Evolutionary conservation across 768 basidiomycete species (phyloP).

Genomic region (Mycena belliarum): DNA sequence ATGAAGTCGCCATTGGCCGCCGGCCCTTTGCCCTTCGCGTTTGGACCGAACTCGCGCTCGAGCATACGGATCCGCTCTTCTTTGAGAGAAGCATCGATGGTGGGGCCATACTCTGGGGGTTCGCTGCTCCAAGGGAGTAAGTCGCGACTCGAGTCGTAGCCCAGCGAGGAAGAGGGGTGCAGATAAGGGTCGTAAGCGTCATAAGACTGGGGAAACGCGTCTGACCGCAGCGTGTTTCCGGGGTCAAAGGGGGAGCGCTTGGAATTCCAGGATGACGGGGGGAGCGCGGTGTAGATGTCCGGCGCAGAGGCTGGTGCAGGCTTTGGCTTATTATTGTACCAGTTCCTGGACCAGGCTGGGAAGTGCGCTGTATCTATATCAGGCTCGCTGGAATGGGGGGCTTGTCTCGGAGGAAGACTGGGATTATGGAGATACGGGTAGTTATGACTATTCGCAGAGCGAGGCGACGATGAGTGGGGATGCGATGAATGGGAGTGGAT

Average conservation of each 20-base stretch:
- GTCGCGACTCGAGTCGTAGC: slow-evolving; percentile 43
- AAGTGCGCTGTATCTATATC: slow-evolving; percentile 65
- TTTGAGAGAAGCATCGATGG: slow-evolving; percentile 53
- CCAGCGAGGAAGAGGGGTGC: slow-evolving; percentile 35
- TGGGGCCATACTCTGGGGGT: slow-evolving; percentile 42
- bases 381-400: slow-evolving; percentile 29
- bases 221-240: slow-evolving; percentile 23
- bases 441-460: slow-evolving; percentile 22
- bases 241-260: slow-evolving; percentile 38
- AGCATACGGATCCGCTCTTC: slow-evolving; percentile 74
- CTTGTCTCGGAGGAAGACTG: slow-evolving; percentile 25
- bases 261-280: slow-evolving; percentile 19
- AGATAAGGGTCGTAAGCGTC: slow-evolving; percentile 36
- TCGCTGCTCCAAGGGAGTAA: slow-evolving; percentile 57
- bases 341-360: slow-evolving; percentile 62
- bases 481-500: slow-evolving; percentile 27
- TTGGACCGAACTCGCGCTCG: slow-evolving; percentile 63
- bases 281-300: slow-evolving; percentile 27
- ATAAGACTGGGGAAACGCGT: slow-evolving; percentile 25
- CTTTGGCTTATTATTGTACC: slow-evolving; percentile 47
- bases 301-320: slow-evolving; percentile 30
- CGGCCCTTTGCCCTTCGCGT: slow-evolving; percentile 32
- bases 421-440: slow-evolving; percentile 19
- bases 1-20: slow-evolving; percentile 30
- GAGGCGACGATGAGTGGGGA: slow-evolving; percentile 21